Percentiles rank a stretch among this genome's conserved stretches.
Evolutionary conservation across 1,284 basidiomycete genomes (phyloP).

Genomic region (Cryptococcus sp.): DNA sequence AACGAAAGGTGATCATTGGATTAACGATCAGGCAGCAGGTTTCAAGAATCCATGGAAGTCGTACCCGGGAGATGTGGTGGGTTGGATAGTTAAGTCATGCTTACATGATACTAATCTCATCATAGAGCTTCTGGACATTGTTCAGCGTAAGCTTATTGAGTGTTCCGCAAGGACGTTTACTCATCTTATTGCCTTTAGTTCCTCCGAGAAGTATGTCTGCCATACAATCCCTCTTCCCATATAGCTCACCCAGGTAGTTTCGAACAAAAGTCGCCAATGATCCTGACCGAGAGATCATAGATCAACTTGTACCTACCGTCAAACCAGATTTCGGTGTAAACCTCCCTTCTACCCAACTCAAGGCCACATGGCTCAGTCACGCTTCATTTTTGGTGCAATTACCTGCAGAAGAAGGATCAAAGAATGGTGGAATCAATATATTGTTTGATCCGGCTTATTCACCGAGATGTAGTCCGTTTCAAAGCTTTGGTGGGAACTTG

Average conservation of each 20-base stretch:
- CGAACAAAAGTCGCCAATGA: neutral
- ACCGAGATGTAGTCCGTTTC: slow-evolving; percentile 58
- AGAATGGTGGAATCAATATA: slow-evolving; percentile 56
- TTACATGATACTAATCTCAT: neutral
- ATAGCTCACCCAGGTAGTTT: no score
- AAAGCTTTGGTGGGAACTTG: slow-evolving; percentile 54
- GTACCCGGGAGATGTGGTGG: neutral
- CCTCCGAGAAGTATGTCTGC: no score
- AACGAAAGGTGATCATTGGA: slow-evolving; percentile 1
- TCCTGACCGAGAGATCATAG: slow-evolving; percentile 4
- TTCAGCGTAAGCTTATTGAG: neutral
- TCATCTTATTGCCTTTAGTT: no score
- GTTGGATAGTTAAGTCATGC: neutral
- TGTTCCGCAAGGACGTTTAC: no score
- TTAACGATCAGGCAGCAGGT: neutral
- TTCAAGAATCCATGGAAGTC: slow-evolving; percentile 5
- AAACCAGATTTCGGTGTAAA: slow-evolving; percentile 26
- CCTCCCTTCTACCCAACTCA: slow-evolving; percentile 45
- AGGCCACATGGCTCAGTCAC: slow-evolving; percentile 68
- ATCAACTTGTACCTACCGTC: slow-evolving; percentile 21
- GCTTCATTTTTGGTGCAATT: slow-evolving; percentile 68
- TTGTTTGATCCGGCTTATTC: slow-evolving; percentile 69
- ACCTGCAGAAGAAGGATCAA: slow-evolving; percentile 30
- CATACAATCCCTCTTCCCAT: no score
- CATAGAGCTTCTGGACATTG: neutral